These are phyloP conservation scores for Phytopythium vexans DNA, from an alignment of 352 stramenopile species.

Conservation along the genomic window DNA sequence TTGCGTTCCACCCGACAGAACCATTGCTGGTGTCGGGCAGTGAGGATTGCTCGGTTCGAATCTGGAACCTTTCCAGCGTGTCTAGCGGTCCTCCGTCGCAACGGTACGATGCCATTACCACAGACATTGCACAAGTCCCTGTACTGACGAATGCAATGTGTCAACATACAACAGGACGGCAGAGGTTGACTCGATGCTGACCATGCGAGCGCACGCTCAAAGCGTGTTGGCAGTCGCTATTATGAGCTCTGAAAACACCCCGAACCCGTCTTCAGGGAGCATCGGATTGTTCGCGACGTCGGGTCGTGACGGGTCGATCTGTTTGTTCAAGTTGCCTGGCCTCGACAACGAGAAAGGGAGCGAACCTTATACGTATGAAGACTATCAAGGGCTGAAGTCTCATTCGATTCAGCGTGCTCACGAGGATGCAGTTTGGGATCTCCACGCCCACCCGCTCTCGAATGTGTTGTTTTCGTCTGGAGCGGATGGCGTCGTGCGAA, in stretches of 20 bases:
- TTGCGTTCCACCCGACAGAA: constrained; percentile 82
- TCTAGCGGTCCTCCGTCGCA: constrained; percentile 62
- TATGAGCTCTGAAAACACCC: constrained; percentile 75
- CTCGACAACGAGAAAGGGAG: constrained; percentile 52
- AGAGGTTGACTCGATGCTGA: constrained; percentile 78
- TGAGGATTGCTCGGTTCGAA: constrained; percentile 81
- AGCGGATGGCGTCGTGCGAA: constrained; percentile 73
- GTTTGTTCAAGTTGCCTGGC: constrained; percentile 56
- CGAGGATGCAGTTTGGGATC: constrained; percentile 79
- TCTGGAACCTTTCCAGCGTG: constrained; percentile 76
- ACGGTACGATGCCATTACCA: constrained; percentile 18
- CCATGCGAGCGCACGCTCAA: constrained; percentile 65
- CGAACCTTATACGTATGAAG: constrained; percentile 66
- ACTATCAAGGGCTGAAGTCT: constrained; percentile 70
- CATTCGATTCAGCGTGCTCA: constrained; percentile 73
- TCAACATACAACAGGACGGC: constrained; percentile 31
- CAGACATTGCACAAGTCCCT: background rate
- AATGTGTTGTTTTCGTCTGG: constrained; percentile 83
- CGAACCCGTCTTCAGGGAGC: constrained; percentile 41
- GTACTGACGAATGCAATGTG: background rate
- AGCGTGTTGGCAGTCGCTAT: constrained; percentile 73
- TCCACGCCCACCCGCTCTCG: constrained; percentile 77
- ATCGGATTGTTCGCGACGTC: constrained; percentile 65
- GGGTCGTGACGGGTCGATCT: constrained; percentile 73
- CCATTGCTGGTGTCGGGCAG: constrained; percentile 79